Base-by-base conservation (phyloP, 2,329 filamentous ascomycete species). In the Neofusicoccum laricinum region DNA sequence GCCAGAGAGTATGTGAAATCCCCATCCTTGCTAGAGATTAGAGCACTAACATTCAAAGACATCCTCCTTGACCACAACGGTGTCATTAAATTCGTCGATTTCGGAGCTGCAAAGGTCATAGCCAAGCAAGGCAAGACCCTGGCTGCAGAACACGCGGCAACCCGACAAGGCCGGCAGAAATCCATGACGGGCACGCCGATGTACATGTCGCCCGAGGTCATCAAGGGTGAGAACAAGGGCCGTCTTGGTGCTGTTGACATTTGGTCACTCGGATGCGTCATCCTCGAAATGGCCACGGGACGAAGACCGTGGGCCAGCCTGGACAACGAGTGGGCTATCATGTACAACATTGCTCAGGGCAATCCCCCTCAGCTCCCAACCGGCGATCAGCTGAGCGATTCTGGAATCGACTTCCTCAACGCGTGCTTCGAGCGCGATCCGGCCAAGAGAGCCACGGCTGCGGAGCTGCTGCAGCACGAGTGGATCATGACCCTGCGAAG, bases 151-250 rank as follows among this genome's bases (percentile, higher is more conserved):
- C 78, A 88, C 61, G 82, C 84, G 25, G 84, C 85, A 41, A 74
- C 84, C 32, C 75, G 77, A 32, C 75, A 78, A 63, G 77, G 73
- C 21, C 76, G 78, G 34, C 93, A 96, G 77, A 90, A 93, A 74
- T 95, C 91, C 40, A 97, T 98, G 89, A 97, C 93, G 19, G 95
- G 95, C 70, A 99, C 95, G 11, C 95, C 95, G 2, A 99, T 99
- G 95, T 99, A 99, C 83, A 99, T 99, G 95, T 98, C 95, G 6
- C 95, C 95, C 4, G 95, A 99, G 81, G 92, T 97, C 45, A 98
- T 99, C 81, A 96, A 93, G 72, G 95, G 95, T 64, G 90, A 93
- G 68, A 88, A 72, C 21, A 74, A 75, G 5, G 90, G 91, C 63
- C 90, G 91, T 68, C 89, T 93, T 65, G 94, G 93, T 43, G 89